Base-by-base conservation (phyloP, 176 grass and related monocot genomes). In the Bolboschoenus planiculmis region DNA sequence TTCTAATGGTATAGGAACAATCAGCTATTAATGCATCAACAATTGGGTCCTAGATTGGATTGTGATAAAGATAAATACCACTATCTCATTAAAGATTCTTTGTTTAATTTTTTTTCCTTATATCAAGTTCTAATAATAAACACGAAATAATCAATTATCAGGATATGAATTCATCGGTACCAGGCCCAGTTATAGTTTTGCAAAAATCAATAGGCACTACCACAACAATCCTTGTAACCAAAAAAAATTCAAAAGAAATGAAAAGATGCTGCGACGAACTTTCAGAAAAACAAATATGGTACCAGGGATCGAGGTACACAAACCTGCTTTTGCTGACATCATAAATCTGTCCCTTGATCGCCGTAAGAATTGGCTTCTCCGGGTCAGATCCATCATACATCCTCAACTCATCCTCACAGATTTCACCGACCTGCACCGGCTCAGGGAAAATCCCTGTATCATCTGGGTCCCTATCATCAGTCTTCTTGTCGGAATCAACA, bases 331-430 rank as follows among this genome's bases (percentile, higher is more conserved):
- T 82, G 42, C 53, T 84, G 50, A 90, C 85, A 67, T 90, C 88
- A 59, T 87, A 90, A 68, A 90, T 81, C 51, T 86, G 88, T 63
- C 88, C 75, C 55, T 84, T 86, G 74, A 90, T 87, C 10, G 88
- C 84, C 48, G 86, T 90, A 39, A 90, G 81, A 2, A 90, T 85
- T 11, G 88, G 88, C 11, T 80, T 80, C 73, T 84, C 56, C 4
- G 81, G 80, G 34, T 87, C 81, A 43, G 88, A 86, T 44, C 88
- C 85, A n/a, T 90, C 85, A 11, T 84, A 90, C 81, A 78, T 66
- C 16, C 60, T 78, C 84, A 98, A 89, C 13, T 98, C 90, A 79
- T 93, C 88, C 66, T 91, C 92, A 18, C 66, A 61, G 74, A 98
- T 87, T 85, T 89, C 84, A 3, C 87, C 87, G 0, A 89, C 56